These are phyloP conservation scores for Leishmania tarentolae DNA, from an alignment of 208 protist genomes.

Conservation along the genomic window DNA sequence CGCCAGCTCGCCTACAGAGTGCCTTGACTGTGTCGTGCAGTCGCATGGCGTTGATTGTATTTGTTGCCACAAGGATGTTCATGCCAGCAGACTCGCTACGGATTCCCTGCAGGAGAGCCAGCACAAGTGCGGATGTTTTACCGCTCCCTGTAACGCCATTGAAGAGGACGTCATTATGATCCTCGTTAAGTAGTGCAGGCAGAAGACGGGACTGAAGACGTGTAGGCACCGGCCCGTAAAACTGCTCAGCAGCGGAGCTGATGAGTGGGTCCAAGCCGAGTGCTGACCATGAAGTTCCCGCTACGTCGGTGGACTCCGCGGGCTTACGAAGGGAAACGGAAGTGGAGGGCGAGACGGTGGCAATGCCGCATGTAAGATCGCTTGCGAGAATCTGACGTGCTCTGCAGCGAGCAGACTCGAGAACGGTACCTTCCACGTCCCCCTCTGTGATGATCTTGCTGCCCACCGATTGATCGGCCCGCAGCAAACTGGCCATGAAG, in stretches of 20 bases:
- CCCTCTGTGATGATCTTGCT: conserved; percentile 62
- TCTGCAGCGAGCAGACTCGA: conserved; percentile 58
- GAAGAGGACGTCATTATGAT: conserved; percentile 87
- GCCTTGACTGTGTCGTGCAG: conserved; percentile 54
- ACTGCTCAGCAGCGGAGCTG: conserved; percentile 32
- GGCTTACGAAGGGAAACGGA: conserved; percentile 7
- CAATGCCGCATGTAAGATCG: conserved; percentile 36
- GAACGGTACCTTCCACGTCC: conserved; percentile 51
- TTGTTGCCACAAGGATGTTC: conserved; percentile 76
- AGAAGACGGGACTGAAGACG: conserved; percentile 75
- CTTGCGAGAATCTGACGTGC: conserved; percentile 38
- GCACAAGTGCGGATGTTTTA: conserved; percentile 76
- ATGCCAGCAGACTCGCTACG: conserved; percentile 63
- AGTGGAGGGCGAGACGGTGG: neutral
- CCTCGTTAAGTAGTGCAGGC: conserved; percentile 73
- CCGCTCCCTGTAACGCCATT: conserved; percentile 83
- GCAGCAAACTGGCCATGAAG: conserved; percentile 23
- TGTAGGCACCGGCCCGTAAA: conserved; percentile 55
- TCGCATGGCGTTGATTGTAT: conserved; percentile 69
- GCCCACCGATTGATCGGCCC: conserved; percentile 35
- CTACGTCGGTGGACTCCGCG: conserved; percentile 36
- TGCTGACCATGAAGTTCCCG: conserved; percentile 47
- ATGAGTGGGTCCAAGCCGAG: conserved; percentile 64
- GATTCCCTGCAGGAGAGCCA: conserved; percentile 74
- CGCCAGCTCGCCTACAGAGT: conserved; percentile 47